Conservation (phyloP, 2,329 filamentous ascomycete species). For the Cadophora sp. region DNA sequence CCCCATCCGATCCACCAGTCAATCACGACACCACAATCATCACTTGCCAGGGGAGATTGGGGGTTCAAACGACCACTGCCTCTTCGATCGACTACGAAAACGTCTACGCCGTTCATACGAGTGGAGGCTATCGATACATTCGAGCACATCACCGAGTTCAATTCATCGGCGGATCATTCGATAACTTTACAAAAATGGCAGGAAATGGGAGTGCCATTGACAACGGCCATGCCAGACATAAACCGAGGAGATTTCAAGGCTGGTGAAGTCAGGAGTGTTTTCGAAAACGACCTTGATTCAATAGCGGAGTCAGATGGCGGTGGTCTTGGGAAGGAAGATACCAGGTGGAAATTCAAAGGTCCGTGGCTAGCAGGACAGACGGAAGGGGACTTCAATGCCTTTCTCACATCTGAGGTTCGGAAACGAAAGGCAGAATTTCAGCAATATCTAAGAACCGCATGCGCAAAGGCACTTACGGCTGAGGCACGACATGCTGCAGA, state of each 20-base stretch:
- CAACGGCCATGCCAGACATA: slow-evolving; percentile 52
- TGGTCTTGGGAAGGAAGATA: slow-evolving; percentile 47
- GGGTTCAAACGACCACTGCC: slow-evolving; percentile 88
- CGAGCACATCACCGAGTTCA: slow-evolving; percentile 90
- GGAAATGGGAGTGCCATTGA: slow-evolving; percentile 77
- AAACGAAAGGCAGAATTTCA: slow-evolving; percentile 61
- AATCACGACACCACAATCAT: slow-evolving; percentile 77
- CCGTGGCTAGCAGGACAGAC: slow-evolving; percentile 71
- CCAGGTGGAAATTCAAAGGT: slow-evolving; percentile 70
- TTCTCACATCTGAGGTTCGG: slow-evolving; percentile 60
- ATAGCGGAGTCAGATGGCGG: slow-evolving; percentile 49
- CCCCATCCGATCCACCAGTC: slow-evolving; percentile 83
- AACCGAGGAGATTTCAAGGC: not conserved
- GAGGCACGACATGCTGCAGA: slow-evolving; percentile 50
- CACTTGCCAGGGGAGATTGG: slow-evolving; percentile 84
- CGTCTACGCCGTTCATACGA: slow-evolving; percentile 76
- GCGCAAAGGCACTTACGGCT: slow-evolving; percentile 54
- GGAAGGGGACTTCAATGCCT: slow-evolving; percentile 64
- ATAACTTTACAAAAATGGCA: slow-evolving; percentile 85
- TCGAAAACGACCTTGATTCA: slow-evolving; percentile 63
- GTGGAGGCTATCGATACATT: slow-evolving; percentile 81
- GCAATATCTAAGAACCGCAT: slow-evolving; percentile 55
- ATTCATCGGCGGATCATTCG: slow-evolving; percentile 81
- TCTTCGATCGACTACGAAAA: slow-evolving; percentile 73
- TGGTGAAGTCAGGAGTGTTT: slow-evolving; percentile 53